Evolutionary conservation across 2,329 filamentous ascomycete genomes (phyloP).

Genomic region (Microcyclosporella mali): DNA sequence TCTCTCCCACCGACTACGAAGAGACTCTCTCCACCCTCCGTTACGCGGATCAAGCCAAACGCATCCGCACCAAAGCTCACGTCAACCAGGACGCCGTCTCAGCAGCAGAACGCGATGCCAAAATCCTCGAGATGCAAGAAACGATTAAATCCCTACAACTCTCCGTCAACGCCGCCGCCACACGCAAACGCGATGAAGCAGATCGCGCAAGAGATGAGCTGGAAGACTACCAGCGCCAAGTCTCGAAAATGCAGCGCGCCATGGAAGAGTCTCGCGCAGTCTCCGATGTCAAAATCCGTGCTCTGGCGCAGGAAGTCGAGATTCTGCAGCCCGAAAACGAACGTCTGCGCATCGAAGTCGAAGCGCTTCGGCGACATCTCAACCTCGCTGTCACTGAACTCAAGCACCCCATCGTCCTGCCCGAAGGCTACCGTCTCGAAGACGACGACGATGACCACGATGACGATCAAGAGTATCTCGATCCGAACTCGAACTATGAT

Average conservation of each 20-base stretch:
- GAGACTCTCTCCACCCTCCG: slow-evolving; percentile 93
- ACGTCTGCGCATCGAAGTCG: slow-evolving; percentile 65
- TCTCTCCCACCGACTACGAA: slow-evolving; percentile 91
- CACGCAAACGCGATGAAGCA: slow-evolving; percentile 64
- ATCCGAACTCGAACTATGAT: slow-evolving; percentile 46
- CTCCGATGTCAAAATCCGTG: slow-evolving; percentile 87
- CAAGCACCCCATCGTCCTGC: slow-evolving; percentile 79
- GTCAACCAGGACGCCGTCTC: slow-evolving; percentile 95
- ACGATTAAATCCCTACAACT: slow-evolving; percentile 84
- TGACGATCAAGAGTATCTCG: slow-evolving; percentile 37
- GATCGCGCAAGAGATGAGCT: slow-evolving; percentile 74
- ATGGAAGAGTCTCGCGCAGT: slow-evolving; percentile 94
- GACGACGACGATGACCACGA: slow-evolving; percentile 31
- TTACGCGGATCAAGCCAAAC: slow-evolving; percentile 96
- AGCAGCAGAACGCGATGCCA: slow-evolving; percentile 85
- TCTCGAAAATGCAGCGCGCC: slow-evolving; percentile 81
- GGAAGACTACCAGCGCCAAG: slow-evolving; percentile 90
- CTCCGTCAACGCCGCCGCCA: slow-evolving; percentile 53
- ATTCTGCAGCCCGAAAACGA: slow-evolving; percentile 45
- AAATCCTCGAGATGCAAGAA: slow-evolving; percentile 90
- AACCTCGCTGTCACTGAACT: slow-evolving; percentile 78
- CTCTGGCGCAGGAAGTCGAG: slow-evolving; percentile 53
- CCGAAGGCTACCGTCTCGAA: slow-evolving; percentile 32
- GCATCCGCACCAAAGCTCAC: slow-evolving; percentile 86
- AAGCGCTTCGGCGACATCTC: slow-evolving; percentile 78